phyloP scores from a whole-genome alignment of 2,329 filamentous ascomycete genomes.

The Karstenula rhodostoma region DNA sequence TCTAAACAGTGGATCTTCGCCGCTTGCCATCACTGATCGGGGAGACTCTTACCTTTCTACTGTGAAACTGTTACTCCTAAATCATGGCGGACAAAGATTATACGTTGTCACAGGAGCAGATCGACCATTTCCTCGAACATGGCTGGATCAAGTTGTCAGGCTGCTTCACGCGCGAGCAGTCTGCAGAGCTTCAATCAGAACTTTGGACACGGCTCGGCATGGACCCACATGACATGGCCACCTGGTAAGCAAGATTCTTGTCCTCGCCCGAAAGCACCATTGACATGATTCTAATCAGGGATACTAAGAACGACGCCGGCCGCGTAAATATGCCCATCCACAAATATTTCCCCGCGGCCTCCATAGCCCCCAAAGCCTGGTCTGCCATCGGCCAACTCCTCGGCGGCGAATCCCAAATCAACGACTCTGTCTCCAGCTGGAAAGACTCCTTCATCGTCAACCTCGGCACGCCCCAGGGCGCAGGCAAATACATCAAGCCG shows the following conservation, averaged over 20 bases:
- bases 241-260: constrained; percentile 58
- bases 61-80: not conserved
- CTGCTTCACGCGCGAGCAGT: constrained; percentile 61
- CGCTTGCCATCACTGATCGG: not conserved
- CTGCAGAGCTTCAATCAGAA: constrained; percentile 56
- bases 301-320: constrained; percentile 48
- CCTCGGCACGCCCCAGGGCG: constrained; percentile 63
- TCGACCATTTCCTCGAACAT: constrained; percentile 63
- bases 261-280: too few relatives aligned
- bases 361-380: constrained; percentile 72
- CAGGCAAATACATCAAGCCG: constrained; percentile 60
- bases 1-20: not conserved
- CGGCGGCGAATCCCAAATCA: constrained; percentile 61
- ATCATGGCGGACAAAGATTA: constrained; percentile 31
- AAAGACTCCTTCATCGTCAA: constrained; percentile 75
- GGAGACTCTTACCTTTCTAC: not conserved
- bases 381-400: constrained; percentile 71
- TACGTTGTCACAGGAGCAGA: constrained; percentile 56
- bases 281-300: constrained; percentile 32
- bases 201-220: constrained; percentile 73
- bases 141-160: constrained; percentile 63
- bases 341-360: constrained; percentile 60
- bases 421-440: constrained; percentile 62
- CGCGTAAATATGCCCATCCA: constrained; percentile 72
- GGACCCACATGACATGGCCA: constrained; percentile 68